phyloP scores from a whole-genome alignment of 2,329 filamentous ascomycete species.

The Hirsutella minnesotensis region DNA sequence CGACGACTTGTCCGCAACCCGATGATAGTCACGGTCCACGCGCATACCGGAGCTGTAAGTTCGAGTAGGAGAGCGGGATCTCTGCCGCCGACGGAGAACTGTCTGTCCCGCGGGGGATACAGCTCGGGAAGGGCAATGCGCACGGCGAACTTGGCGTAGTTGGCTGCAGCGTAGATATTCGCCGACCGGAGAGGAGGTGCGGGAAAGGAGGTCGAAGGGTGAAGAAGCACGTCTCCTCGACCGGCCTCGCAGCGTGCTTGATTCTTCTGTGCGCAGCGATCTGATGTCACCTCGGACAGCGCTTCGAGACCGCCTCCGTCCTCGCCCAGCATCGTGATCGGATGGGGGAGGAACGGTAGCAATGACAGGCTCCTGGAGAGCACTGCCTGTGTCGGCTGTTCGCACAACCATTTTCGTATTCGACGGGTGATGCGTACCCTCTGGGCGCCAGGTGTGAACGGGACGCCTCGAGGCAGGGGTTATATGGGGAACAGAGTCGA shows the following conservation, averaged over 20 bases:
- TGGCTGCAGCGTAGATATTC: slow-evolving; percentile 28
- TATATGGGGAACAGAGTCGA: too few species aligned
- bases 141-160: slow-evolving; percentile 27
- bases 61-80: slow-evolving; percentile 26
- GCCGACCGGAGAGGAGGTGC: slow-evolving; percentile 24
- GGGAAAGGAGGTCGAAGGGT: slow-evolving; percentile 19
- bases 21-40: slow-evolving; percentile 15
- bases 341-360: slow-evolving; percentile 4
- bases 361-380: slow-evolving; percentile 12
- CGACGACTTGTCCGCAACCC: slow-evolving; percentile 17
- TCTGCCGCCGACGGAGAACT: slow-evolving; percentile 20
- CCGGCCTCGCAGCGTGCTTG: slow-evolving; percentile 29
- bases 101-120: slow-evolving; percentile 21
- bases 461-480: too few species aligned
- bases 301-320: slow-evolving; percentile 28
- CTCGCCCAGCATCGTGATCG: slow-evolving; percentile 20
- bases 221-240: slow-evolving; percentile 28
- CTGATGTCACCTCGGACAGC: slow-evolving; percentile 19
- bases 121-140: slow-evolving; percentile 30
- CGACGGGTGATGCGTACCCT: too few species aligned
- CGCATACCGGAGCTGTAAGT: slow-evolving; percentile 24
- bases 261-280: slow-evolving; percentile 24
- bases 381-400: slow-evolving; percentile 8
- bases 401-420: slow-evolving; percentile 12
- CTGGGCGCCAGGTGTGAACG: too few species aligned